These are phyloP conservation scores for Plenodomus biglobosus DNA, from an alignment of 2,329 filamentous ascomycete species.

Conservation along the genomic window DNA sequence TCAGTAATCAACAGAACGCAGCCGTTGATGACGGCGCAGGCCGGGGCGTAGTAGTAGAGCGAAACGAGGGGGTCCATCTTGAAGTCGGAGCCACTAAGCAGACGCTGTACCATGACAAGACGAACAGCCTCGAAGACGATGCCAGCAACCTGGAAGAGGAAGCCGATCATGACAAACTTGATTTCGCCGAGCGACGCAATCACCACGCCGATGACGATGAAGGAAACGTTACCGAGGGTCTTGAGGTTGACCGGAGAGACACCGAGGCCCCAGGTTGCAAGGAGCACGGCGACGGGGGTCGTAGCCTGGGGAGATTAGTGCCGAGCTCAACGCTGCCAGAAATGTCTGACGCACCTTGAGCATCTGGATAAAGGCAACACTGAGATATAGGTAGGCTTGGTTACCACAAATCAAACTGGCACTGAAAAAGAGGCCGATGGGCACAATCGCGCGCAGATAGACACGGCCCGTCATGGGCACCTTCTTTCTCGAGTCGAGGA, in stretches of 20 bases:
- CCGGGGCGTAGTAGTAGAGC: conserved; percentile 85
- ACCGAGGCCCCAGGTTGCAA: conserved; percentile 86
- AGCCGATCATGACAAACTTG: conserved; percentile 79
- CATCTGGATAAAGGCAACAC: conserved; percentile 98
- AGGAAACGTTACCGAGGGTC: conserved; percentile 87
- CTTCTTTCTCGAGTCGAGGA: conserved; percentile 91
- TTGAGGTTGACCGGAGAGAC: conserved; percentile 81
- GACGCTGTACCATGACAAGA: conserved; percentile 79
- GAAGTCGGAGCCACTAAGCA: conserved; percentile 80
- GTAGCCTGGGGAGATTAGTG: conserved; percentile 65
- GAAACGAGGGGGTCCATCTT: conserved; percentile 92
- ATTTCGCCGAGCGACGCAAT: conserved; percentile 96
- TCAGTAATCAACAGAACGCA: conserved; percentile 73
- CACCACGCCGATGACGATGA: conserved; percentile 92
- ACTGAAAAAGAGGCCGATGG: conserved; percentile 94
- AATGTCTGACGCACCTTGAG: conserved; percentile 70
- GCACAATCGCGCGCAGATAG: conserved; percentile 89
- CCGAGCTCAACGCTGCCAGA: background rate
- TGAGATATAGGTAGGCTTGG: conserved; percentile 91
- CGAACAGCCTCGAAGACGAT: conserved; percentile 81
- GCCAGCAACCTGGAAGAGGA: conserved; percentile 76
- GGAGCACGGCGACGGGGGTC: conserved; percentile 87
- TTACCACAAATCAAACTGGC: conserved; percentile 96
- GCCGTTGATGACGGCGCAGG: conserved; percentile 81
- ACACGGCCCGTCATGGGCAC: conserved; percentile 96